phyloP scores from a whole-genome alignment of 805 yeast genomes.

The Nakazawaea laoshanensis region DNA sequence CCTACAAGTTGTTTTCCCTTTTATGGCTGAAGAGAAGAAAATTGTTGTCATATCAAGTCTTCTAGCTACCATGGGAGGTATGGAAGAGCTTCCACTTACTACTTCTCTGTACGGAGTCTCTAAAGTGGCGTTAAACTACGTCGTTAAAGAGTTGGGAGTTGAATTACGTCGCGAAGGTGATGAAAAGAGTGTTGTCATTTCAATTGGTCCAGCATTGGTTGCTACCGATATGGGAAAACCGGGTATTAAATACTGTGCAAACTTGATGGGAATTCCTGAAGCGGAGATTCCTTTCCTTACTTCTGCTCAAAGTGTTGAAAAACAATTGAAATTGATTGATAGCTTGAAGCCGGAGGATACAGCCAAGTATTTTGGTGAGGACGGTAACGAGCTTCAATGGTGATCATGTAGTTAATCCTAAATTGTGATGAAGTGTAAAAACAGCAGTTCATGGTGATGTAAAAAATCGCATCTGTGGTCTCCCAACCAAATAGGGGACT shows the following conservation, averaged over 20 bases:
- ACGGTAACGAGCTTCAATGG: constrained; percentile 11
- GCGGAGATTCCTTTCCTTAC: constrained; percentile 7
- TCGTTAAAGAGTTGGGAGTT: constrained; percentile 17
- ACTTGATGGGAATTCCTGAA: background rate
- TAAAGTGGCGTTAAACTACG: constrained; percentile 27
- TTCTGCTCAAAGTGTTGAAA: constrained; percentile 11
- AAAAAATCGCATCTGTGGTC: too few species aligned
- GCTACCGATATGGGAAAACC: constrained; percentile 22
- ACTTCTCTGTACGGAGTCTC: constrained; percentile 25
- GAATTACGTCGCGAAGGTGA: constrained; percentile 20
- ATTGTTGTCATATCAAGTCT: constrained; percentile 19
- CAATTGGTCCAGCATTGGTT: constrained; percentile 33
- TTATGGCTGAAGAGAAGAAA: constrained; percentile 13
- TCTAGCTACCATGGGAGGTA: constrained; percentile 16
- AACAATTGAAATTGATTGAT: constrained; percentile 10
- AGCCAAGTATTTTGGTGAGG: constrained; percentile 13
- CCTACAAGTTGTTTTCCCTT: constrained; percentile 1
- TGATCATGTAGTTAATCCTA: too few species aligned
- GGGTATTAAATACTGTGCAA: background rate
- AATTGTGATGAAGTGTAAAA: too few species aligned
- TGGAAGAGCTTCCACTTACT: constrained; percentile 12
- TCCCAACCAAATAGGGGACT: too few species aligned
- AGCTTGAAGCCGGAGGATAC: constrained; percentile 6
- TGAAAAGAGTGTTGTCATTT: constrained; percentile 14
- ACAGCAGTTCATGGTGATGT: too few species aligned